Evolutionary conservation across 1,284 basidiomycete species (phyloP).

Genomic region (Microbotryum violaceum): DNA sequence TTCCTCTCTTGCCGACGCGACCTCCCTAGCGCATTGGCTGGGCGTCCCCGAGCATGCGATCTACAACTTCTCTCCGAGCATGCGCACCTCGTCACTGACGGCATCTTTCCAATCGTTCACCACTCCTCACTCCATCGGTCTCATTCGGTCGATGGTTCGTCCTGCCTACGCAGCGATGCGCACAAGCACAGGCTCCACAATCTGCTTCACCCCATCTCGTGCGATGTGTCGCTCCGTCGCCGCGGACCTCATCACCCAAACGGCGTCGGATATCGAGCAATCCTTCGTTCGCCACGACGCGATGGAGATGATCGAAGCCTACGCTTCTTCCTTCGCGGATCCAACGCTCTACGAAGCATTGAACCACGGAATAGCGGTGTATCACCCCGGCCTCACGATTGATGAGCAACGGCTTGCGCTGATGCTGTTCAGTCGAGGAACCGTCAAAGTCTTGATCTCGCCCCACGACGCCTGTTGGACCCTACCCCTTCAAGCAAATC

Average conservation of each 20-base stretch:
- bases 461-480: constrained; percentile 81
- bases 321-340: constrained; percentile 56
- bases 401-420: constrained; percentile 70
- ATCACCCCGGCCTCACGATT: constrained; percentile 63
- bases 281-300: constrained; percentile 53
- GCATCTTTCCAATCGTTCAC: constrained; percentile 70
- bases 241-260: constrained; percentile 77
- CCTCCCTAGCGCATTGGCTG: constrained; percentile 77
- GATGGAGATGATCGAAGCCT: constrained; percentile 50
- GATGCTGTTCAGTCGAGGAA: constrained; percentile 71
- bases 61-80: constrained; percentile 71
- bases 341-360: constrained; percentile 62
- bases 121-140: constrained; percentile 72
- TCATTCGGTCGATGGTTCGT: constrained; percentile 89
- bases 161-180: constrained; percentile 61
- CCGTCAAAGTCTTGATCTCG: constrained; percentile 73
- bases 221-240: constrained; percentile 71
- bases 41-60: constrained; percentile 55
- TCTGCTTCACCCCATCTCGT: constrained; percentile 87
- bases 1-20: constrained; percentile 69
- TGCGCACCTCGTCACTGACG: constrained; percentile 71
- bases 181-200: constrained; percentile 49
- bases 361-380: constrained; percentile 82
- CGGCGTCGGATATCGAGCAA: constrained; percentile 61
- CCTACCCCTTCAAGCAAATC: constrained; percentile 66